A percentile compares a stretch with the other conserved stretches of the same genome.
phyloP scores from a whole-genome alignment of 129 eudicot species.

The Solidago caesia region DNA sequence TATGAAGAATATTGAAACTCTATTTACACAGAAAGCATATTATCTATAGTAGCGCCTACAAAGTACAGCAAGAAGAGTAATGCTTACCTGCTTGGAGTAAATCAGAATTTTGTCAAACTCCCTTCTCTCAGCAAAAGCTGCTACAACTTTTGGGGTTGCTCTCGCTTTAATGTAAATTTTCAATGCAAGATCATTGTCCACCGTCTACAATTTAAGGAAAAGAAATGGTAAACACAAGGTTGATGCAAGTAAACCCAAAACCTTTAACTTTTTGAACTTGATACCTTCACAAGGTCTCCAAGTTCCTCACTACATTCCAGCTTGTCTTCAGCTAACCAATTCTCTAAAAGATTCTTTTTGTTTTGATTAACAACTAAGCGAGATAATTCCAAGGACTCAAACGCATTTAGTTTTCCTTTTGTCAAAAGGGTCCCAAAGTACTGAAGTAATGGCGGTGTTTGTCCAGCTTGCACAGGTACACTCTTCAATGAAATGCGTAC shows the following conservation, averaged over 20 bases:
- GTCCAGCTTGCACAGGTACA: conserved; percentile 99
- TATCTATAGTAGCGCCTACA: neutral
- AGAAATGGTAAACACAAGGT: conserved; percentile 7
- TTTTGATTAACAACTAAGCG: conserved; percentile 97
- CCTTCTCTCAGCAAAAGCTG: conserved; percentile 99
- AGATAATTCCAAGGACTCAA: conserved; percentile 96
- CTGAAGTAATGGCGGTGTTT: conserved; percentile 95
- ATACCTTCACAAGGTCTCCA: conserved; percentile 98
- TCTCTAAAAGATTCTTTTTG: conserved; percentile 93
- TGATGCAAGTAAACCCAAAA: conserved; percentile 10
- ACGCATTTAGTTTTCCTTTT: conserved; percentile 91
- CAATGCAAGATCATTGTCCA: conserved; percentile 93
- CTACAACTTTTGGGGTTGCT: conserved; percentile 99
- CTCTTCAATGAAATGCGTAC: conserved; percentile 53
- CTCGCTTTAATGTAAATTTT: conserved; percentile 97
- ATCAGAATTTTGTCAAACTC: conserved; percentile 96
- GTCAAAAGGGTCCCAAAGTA: conserved; percentile 95
- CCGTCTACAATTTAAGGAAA: conserved; percentile 55
- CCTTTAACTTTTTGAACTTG: neutral
- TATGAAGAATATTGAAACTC: neutral
- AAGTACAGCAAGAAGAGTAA: neutral
- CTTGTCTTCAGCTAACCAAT: conserved; percentile 99
- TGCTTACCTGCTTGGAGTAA: conserved; percentile 90
- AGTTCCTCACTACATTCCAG: conserved; percentile 98
- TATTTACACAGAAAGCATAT: neutral